A percentile compares a stretch with the other conserved stretches of the same genome.
These are phyloP conservation scores for Craspedostauros australis DNA, from an alignment of 108 stramenopile genomes.

Conservation along the genomic window DNA sequence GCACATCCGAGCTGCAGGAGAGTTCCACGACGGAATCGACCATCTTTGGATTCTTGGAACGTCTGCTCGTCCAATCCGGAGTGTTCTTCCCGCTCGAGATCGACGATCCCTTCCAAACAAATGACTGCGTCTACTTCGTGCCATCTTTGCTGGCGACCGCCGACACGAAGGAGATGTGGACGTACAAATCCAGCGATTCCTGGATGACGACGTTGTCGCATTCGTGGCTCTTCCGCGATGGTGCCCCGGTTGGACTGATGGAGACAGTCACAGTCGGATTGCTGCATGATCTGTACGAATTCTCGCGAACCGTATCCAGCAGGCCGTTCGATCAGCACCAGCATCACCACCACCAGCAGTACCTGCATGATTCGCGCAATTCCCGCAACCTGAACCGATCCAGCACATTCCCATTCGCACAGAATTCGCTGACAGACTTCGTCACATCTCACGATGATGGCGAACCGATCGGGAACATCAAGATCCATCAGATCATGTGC, in stretches of 20 bases:
- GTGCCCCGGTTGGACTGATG: conserved; percentile 57
- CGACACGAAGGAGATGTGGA: conserved; percentile 58
- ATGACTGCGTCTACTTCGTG: conserved; percentile 55
- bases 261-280: conserved; percentile 57
- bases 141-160: conserved; percentile 56
- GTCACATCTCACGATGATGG: conserved; percentile 26
- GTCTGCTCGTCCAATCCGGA: conserved; percentile 54
- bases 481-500: conserved; percentile 58
- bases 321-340: conserved; percentile 2
- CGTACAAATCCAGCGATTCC: conserved; percentile 58
- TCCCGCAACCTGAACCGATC: no score
- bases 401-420: conserved; percentile 28
- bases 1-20: conserved; percentile 37
- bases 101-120: conserved; percentile 24
- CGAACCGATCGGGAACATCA: conserved; percentile 35
- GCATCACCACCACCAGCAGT: not conserved
- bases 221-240: conserved; percentile 63
- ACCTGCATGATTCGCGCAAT: no score
- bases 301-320: conserved; percentile 16
- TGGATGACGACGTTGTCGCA: conserved; percentile 31
- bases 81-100: conserved; percentile 70
- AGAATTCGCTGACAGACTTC: conserved; percentile 21
- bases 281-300: conserved; percentile 53
- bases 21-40: conserved; percentile 24
- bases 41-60: conserved; percentile 65